These are phyloP conservation scores for Linum trigynum DNA, from an alignment of 345 rosid genomes.

Conservation along the genomic window DNA sequence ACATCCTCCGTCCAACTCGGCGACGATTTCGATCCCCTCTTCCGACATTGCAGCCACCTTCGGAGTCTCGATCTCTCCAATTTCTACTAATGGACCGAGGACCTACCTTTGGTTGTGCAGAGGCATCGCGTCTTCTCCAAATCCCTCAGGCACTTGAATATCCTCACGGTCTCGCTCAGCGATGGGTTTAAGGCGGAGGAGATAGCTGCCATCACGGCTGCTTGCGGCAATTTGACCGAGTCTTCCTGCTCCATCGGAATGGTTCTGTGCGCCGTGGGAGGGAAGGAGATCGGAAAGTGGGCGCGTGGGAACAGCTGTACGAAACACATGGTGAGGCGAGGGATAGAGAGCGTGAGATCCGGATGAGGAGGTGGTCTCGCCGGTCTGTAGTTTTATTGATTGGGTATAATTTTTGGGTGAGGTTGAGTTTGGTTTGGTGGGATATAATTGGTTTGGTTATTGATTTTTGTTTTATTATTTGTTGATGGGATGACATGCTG, in stretches of 20 bases:
- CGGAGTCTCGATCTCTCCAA: constrained; percentile 50
- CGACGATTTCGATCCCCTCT: constrained; percentile 45
- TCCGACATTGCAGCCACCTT: constrained; percentile 41
- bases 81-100: constrained; percentile 91
- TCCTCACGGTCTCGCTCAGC: constrained; percentile 50
- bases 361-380: no score
- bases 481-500: no score
- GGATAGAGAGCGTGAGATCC: no score
- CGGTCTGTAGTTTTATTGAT: no score
- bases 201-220: constrained; percentile 43
- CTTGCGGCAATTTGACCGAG: constrained; percentile 49
- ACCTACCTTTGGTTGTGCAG: constrained; percentile 65
- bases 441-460: no score
- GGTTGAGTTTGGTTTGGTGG: no score
- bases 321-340: no score
- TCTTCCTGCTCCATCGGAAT: constrained; percentile 51
- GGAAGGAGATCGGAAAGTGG: no score
- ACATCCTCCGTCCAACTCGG: constrained; percentile 33
- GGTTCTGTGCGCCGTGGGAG: no score
- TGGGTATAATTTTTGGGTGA: no score
- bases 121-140: constrained; percentile 33
- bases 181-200: constrained; percentile 76
- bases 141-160: constrained; percentile 43
- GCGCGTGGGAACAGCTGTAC: no score
- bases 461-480: no score